Evolutionary conservation across 2,329 filamentous ascomycete genomes (phyloP), one percentile per base, ranked within the genome.

Genomic region (Hypoxylon rubiginosum): DNA sequence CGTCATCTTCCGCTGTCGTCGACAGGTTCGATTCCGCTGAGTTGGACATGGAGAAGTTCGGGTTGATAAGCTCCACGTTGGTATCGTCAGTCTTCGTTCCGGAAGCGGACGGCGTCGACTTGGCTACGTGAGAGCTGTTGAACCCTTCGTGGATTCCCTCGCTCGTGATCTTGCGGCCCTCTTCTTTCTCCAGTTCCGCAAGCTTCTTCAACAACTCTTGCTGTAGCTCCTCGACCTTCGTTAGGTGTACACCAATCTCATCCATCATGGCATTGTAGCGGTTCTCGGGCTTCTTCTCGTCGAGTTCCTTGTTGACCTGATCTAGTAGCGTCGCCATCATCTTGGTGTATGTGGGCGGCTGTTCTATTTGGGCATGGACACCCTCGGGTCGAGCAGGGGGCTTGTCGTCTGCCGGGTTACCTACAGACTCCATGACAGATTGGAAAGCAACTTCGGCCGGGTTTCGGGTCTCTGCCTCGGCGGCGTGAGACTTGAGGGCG

Each of bases 251-350:
- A 68, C 88, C 86, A 15, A 98, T 88, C 74, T 96, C 95, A 51
- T 87, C 85, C 28, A 97, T 84, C 83, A 97, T 97, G 56, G 87
- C 90, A 51, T 87, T 84, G 76, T 92, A 94, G 54, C 92, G 83
- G 71, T 90, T 87, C 19, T 87, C 84, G 0, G 87, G 85, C 66
- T 91, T 89, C 79, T 91, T 91, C 76, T 94, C 92, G 60, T 94
- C 92, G 36, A 97, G 84, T 54, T 92, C 89, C 80, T 88, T 85
- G 74, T 97, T 97, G 45, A 98, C 94, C 79, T 97, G 92, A 75
- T 99, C 96, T 19, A 98, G 87, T 73, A 99, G 81, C n/a, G 91
- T 89, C n/a, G 92, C 92, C 91, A 99, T 94, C 96, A 99, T 99
- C 83, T 97, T 93, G 41, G 93, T 96, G 77, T 97, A 99, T 13